Evolutionary conservation across 805 yeast genomes (phyloP), one percentile per base, ranked within the genome.

Genomic region (Candida insectalens): DNA sequence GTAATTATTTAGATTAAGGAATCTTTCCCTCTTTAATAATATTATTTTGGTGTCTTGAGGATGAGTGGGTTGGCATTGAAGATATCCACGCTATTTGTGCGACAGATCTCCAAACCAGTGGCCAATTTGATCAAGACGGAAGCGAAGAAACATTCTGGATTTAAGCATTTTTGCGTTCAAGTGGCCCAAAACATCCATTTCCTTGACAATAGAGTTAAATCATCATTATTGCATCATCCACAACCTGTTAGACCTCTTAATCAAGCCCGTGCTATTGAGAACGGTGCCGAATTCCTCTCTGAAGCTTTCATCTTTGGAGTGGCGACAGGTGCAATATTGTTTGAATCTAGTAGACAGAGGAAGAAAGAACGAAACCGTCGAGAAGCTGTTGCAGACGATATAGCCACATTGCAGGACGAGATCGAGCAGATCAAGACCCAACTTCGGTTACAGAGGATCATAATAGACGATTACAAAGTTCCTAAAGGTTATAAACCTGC

Each of bases 41-140:
- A n/a, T n/a, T n/a, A n/a, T n/a, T n/a, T n/a, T n/a, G n/a, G n/a
- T n/a, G n/a, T n/a, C n/a, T n/a, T n/a, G n/a, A n/a, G n/a, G n/a
- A 81, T 83, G 92, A 82, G 89, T 59, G 74, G 81, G 18, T 69
- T 83, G 25, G 85, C 88, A 7, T 64, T 83, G 32, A 83, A 83
- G 51, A 59, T 83, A 44, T 73, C 84, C 8, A 69, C 88, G 17
- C 66, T 83, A 35, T 65, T 82, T 35, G 71, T 83, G 5, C 58
- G 88, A 41, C 83, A 89, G 25, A 62, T 83, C 28, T 79, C 94
- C 25, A 83, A 80, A 51, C 95, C 95, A 2, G 67, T 83, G 20
- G 84, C 89, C 3, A 76, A 67, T 37, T 62, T 74, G 2, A 62
- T 84, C 36, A 84, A 83, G 50, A 62, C 72, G 13, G 85, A 80